Conservation (phyloP, 2,329 filamentous ascomycete genomes). For the Aspergillus brunneoviolaceus region DNA sequence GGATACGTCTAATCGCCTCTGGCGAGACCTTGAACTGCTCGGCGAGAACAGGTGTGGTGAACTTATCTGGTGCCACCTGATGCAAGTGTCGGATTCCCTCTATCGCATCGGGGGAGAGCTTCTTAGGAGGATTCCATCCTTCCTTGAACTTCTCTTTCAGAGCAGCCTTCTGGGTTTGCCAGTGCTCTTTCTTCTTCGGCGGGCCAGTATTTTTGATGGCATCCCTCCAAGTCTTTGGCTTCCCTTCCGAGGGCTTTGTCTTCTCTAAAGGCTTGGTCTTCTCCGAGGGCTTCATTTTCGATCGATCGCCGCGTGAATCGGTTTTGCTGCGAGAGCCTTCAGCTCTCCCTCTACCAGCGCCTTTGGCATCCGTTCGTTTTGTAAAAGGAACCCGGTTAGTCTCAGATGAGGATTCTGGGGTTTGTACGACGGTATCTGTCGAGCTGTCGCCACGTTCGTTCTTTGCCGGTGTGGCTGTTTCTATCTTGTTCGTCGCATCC, state of each 20-base stretch:
- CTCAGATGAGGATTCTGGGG: not conserved
- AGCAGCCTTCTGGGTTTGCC: constrained; percentile 74
- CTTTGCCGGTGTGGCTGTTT: not conserved
- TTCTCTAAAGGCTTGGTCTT: not conserved
- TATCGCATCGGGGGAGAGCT: constrained; percentile 85
- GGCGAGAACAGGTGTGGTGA: constrained; percentile 72
- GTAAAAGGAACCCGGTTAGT: not conserved
- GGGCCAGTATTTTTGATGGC: constrained; percentile 3
- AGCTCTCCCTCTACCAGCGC: not conserved
- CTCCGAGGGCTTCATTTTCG: not conserved
- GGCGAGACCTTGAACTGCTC: constrained; percentile 80
- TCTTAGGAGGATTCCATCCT: constrained; percentile 79
- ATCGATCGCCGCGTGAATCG: not conserved
- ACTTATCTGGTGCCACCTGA: constrained; percentile 71
- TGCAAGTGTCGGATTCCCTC: constrained; percentile 86
- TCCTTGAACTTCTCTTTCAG: constrained; percentile 75
- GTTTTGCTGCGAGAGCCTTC: not conserved
- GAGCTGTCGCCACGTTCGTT: not conserved
- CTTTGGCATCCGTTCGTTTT: not conserved
- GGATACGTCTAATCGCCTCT: constrained; percentile 82
- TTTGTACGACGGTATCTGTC: not conserved
- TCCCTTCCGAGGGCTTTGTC: not conserved
- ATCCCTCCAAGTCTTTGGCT: constrained; percentile 9
- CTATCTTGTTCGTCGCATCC: no score
- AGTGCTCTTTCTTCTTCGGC: constrained; percentile 51